Percentiles rank a stretch among this genome's conserved stretches.
Conservation (phyloP, 345 rosid genomes). For the Populus pruinosa region DNA sequence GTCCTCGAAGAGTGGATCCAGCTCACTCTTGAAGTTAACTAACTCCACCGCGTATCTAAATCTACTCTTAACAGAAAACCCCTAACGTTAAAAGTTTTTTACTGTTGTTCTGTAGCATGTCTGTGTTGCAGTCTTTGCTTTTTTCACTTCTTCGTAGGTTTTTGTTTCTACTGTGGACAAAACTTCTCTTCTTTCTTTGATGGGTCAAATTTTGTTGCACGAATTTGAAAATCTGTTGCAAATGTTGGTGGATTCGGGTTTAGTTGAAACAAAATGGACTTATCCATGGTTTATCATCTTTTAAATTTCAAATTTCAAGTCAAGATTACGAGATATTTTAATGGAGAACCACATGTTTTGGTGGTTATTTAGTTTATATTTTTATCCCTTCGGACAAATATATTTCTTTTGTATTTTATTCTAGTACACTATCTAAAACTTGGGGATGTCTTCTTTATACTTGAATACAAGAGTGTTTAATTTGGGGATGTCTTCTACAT, state of each 20-base stretch:
- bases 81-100: constrained; percentile 11
- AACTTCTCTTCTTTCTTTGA: background rate
- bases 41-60: constrained; percentile 36
- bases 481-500: background rate
- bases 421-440: too few species aligned
- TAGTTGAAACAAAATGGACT: background rate
- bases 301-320: background rate
- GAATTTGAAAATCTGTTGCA: background rate
- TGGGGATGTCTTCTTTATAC: background rate
- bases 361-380: too few species aligned
- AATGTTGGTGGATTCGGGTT: background rate
- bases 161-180: background rate
- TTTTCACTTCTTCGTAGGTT: background rate
- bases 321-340: too few species aligned
- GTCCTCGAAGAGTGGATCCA: constrained; percentile 72
- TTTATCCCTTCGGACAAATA: too few species aligned
- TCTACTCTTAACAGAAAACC: constrained; percentile 20
- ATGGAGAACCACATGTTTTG: too few species aligned
- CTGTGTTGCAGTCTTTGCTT: background rate
- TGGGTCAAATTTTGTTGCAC: background rate
- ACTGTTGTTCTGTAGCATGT: constrained; percentile 8
- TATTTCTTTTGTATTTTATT: too few species aligned
- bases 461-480: background rate
- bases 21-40: constrained; percentile 55
- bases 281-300: background rate